Evolutionary conservation across 257 asterid species (phyloP), one percentile per base, ranked within the genome.

Genomic region (Scutellaria galericulata): DNA sequence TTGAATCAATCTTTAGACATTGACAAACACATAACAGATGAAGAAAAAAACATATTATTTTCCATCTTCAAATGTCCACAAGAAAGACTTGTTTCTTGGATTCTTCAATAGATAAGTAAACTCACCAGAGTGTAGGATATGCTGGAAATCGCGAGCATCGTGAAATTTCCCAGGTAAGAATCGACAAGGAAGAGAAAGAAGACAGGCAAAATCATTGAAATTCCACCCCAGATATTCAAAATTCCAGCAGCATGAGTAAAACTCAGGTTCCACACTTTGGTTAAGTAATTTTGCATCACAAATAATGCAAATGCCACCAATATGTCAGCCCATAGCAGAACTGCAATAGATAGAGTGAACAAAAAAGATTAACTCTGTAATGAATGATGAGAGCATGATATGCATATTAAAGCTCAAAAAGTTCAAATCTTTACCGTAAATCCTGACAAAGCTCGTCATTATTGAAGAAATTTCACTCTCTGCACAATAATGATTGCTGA

Each of bases 201-300:
- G 31, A 79, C 52, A 0, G 88, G 95, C 76, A 84, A 24, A 0
- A 80, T 24, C 74, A 61, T 48, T 0, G 80, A 62, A 52, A 84
- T 41, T 44, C 92, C 96, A 0, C 77, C 79, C 87, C 85, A 85
- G 3, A 88, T 37, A 13, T 89, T 90, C 81, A 85, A 55, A 41
- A 87, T 85, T 4, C 78, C 88, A 68, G 97, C 92, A 58, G 96
- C 88, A 58, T 77, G 86, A n/a, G 85, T 83, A 35, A 87, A 70
- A 42, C 83, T 82, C 53, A 91, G 71, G 18, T 80, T 77, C 97
- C 97, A 91, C 1, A 91, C 90, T 55, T 80, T 62, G 5, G 92
- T 89, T 57, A 91, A 66, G 70, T 89, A 91, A 13, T 76, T 83
- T 75, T 78, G 90, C 96, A 87, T 77, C 77, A 80, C 82, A 46